Base-by-base conservation (phyloP, 257 asterid species). In the Oldenlandia corymbosa region DNA sequence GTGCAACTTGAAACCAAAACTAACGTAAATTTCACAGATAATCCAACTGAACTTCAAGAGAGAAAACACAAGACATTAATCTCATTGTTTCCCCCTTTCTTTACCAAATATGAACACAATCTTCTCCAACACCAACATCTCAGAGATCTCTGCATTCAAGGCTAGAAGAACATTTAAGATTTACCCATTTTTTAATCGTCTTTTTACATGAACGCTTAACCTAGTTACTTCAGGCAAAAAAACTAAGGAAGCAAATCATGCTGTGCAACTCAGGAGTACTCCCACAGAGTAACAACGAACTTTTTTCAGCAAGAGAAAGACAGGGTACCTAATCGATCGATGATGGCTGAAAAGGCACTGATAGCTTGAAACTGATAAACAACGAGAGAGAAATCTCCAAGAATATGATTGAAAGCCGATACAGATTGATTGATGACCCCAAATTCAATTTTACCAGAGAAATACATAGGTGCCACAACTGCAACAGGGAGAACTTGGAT, bases 401-500 rank as follows among this genome's bases (percentile, higher is more conserved):
- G 97, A 75, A 88, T 84, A 81, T 91, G 96, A 81, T 81, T 88
- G 58, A 91, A 91, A 24, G 97, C 97, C 37, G 97, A 88, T 16
- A 68, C 86, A 11, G 96, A 91, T 68, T 91, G 96, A 79, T 85
- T 91, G 66, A 91, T 86, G 52, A 91, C 96, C 73, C 97, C 97
- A 86, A 91, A 88, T 70, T 91, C 97, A 65, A 88, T 85, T 85
- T 88, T 91, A 28, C 97, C 97, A 65, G 97, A 83, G 80, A 91
- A 91, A 74, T 81, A 91, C 96, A 91, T 88, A 37, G 97, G 97
- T 49, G 96, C 97, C 64, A 91, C 95, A 68, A 91, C 96, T 50
- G 97, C 97, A 39, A 92, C 97, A 43, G 97, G 97, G 76, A 91
- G 96, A 78, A 88, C 79, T 77, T 91, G 97, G 75, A 91, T 91